phyloP scores from a whole-genome alignment of 495 filamentous ascomycete genomes.

The Tuber umbilicatum region DNA sequence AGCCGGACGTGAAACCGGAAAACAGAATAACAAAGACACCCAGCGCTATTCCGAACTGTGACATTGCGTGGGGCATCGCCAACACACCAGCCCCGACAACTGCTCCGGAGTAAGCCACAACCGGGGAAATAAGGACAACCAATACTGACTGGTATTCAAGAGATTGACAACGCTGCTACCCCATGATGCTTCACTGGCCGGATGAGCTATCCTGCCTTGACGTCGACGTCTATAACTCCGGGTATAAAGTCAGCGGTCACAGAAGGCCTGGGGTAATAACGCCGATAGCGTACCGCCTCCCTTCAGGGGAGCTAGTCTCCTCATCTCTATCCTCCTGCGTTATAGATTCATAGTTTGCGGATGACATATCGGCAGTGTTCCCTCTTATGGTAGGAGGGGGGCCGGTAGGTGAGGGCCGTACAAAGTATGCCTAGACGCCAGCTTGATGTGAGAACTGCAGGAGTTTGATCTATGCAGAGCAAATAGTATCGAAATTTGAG shows the following conservation, averaged over 20 bases:
- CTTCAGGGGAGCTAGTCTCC: slow-evolving; percentile 8
- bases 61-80: slow-evolving; percentile 88
- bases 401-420: background rate
- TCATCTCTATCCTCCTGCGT: slow-evolving; percentile 28
- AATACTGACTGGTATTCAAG: slow-evolving; percentile 77
- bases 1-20: slow-evolving; percentile 79
- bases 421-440: background rate
- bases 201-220: slow-evolving; percentile 18
- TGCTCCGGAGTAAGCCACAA: slow-evolving; percentile 42
- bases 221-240: slow-evolving; percentile 26
- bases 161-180: slow-evolving; percentile 88
- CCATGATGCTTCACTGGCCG: slow-evolving; percentile 74
- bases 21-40: slow-evolving; percentile 80
- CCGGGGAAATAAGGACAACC: slow-evolving; percentile 3
- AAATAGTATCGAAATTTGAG: background rate
- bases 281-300: slow-evolving; percentile 19
- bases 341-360: slow-evolving; percentile 35
- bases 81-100: slow-evolving; percentile 90
- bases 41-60: slow-evolving; percentile 79
- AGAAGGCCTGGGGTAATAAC: background rate
- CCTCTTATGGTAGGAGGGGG: background rate
- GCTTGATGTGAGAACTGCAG: background rate
- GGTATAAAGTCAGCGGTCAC: slow-evolving; percentile 1
- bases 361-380: slow-evolving; percentile 17
- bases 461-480: background rate